A percentile compares a stretch with the other conserved stretches of the same genome.
Evolutionary conservation across 306 rosid genomes (phyloP).

Genomic region (Sphenostylis stenocarpa): DNA sequence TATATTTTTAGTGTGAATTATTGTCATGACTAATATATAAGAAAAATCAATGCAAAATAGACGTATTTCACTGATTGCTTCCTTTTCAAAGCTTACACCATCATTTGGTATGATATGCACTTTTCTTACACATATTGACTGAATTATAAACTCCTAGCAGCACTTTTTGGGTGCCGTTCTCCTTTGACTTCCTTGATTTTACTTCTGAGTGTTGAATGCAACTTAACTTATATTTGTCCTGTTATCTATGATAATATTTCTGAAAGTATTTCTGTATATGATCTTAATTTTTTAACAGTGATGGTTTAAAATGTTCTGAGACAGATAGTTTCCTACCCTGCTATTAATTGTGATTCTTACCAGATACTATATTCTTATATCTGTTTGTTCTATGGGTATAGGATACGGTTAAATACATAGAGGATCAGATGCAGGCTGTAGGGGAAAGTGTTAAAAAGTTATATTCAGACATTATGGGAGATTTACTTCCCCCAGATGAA

Average conservation of each 20-base stretch:
- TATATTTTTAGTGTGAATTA: background rate
- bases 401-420: slow-evolving; percentile 85
- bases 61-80: background rate
- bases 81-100: background rate
- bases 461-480: slow-evolving; percentile 71
- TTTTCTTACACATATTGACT: background rate
- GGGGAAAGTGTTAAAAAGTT: slow-evolving; percentile 77
- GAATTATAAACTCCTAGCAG: background rate
- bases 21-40: background rate
- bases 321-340: slow-evolving; percentile 6
- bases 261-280: background rate
- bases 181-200: background rate
- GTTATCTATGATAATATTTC: slow-evolving; percentile 17
- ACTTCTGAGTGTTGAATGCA: background rate
- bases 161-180: background rate
- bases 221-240: background rate
- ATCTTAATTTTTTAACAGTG: background rate
- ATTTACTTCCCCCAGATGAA: slow-evolving; percentile 60
- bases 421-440: slow-evolving; percentile 80
- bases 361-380: background rate
- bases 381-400: slow-evolving; percentile 42
- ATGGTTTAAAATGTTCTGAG: background rate
- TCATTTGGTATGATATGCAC: background rate
- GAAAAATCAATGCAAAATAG: background rate
- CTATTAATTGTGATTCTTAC: background rate